Evolutionary conservation across 108 stramenopile genomes (phyloP), one percentile per base, ranked within the genome.

Genomic region (Skeletonema grethae): DNA sequence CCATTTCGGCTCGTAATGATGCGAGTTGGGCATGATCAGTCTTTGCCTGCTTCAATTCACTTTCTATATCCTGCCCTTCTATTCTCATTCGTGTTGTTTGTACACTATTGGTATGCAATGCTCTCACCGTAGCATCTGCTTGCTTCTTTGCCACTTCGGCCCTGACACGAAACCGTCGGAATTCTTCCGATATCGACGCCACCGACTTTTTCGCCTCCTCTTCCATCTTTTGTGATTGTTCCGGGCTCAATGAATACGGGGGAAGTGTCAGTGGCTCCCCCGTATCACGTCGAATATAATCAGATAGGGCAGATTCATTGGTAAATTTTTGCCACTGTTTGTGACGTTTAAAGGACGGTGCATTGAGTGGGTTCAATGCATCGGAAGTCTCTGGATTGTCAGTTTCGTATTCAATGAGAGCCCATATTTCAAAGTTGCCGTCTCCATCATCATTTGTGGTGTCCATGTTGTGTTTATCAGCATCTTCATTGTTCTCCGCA

Each of bases 141-240:
- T 96, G 89, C 63, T 96, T 93, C 56, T 86, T 70, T 1, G 86
- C 82, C 76, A 96, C 86, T 77, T 96, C 95, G 9, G 90, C 79
- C 25, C 84, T 63, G 9, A 96, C 90, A n/a, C 92, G 90, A 75
- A 93, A 93, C 11, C 92, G 67, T 13, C 92, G 77, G 68, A 93
- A 93, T 61, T 95, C 95, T 82, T 95, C 95, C 31, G 89, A 88
- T 38, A 93, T 82, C 18, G 78, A 43, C 13, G 86, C 63, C 13
- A 95, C 89, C 5, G 80, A 65, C 60, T 82, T 67, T 60, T 84
- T 80, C 5, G 94, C 86, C 7, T 93, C 88, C 38, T 83, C 67
- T 66, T 73, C 76, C 12, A 93, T 83, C 39, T 78, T 64, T 11
- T 70, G 46, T 10, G 94, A 95, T 82, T 95, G 92, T 55, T 86